Conservation (phyloP, 371 early-diverging fungal genomes). For the Choanephora cucurbitarum region DNA sequence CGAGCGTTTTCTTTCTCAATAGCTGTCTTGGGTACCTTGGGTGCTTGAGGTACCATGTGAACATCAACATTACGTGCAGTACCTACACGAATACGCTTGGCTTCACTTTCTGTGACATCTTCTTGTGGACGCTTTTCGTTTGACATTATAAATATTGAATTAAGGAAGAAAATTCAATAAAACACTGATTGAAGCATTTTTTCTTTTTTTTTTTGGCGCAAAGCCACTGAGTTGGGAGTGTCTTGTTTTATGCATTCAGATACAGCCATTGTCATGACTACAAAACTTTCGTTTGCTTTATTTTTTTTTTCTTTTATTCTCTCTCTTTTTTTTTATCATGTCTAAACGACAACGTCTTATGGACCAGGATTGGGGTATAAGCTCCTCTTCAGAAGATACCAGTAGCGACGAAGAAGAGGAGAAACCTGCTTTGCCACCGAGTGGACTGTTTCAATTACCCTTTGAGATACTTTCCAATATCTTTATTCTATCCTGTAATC, state of each 20-base stretch:
- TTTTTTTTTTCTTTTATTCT: conserved; percentile 2
- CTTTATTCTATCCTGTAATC: conserved; percentile 43
- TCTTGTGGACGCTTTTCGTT: conserved; percentile 26
- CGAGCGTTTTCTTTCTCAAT: conserved; percentile 76
- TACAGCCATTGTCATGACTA: neutral
- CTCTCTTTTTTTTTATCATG: conserved; percentile 17
- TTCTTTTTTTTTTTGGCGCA: too few species aligned
- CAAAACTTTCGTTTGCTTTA: conserved; percentile 1
- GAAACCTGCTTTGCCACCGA: conserved; percentile 4
- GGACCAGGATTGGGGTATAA: conserved; percentile 21
- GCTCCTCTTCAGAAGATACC: conserved; percentile 9
- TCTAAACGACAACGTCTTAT: conserved; percentile 21
- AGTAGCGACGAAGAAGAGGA: conserved; percentile 10
- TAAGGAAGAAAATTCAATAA: neutral
- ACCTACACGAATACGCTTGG: conserved; percentile 53
- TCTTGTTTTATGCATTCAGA: neutral
- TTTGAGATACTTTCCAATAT: conserved; percentile 42
- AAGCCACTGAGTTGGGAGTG: neutral
- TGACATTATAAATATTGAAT: conserved; percentile 7
- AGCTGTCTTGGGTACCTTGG: conserved; percentile 76
- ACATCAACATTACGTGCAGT: conserved; percentile 51
- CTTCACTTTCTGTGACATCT: conserved; percentile 18
- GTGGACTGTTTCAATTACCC: conserved; percentile 27
- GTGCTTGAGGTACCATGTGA: conserved; percentile 73
- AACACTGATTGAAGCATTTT: conserved; percentile 5